phyloP scores from a whole-genome alignment of 2,329 filamentous ascomycete species.

The Coniochaeta prunicola region DNA sequence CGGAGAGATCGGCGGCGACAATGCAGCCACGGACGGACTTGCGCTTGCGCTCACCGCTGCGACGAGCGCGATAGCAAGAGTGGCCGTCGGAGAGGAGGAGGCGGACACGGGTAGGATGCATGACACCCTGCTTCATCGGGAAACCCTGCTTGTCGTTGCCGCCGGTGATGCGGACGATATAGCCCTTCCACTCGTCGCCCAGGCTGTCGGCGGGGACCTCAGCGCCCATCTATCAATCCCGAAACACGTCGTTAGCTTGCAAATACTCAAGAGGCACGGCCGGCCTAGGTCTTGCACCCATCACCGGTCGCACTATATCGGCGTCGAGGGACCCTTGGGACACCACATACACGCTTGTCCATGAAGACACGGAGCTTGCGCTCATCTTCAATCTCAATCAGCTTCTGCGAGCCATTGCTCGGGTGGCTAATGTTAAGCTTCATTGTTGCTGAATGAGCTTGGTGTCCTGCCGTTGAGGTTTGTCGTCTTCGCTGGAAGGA shows the following conservation, averaged over 20 bases:
- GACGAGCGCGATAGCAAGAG: slow-evolving; percentile 98
- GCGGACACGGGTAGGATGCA: slow-evolving; percentile 97
- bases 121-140: slow-evolving; percentile 99
- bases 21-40: slow-evolving; percentile 99
- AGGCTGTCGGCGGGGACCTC: slow-evolving; percentile 91
- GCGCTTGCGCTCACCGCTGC: slow-evolving; percentile 97
- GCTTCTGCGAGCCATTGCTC: slow-evolving; percentile 99
- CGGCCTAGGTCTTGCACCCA: not conserved
- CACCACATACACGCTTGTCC: slow-evolving; percentile 68
- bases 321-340: slow-evolving; percentile 9
- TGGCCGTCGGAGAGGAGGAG: slow-evolving; percentile 94
- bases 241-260: not conserved
- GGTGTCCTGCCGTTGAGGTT: not conserved
- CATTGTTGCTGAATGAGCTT: slow-evolving; percentile 3
- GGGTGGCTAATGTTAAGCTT: slow-evolving; percentile 73
- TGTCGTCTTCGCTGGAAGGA: not conserved
- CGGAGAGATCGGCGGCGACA: slow-evolving; percentile 89
- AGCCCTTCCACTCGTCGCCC: slow-evolving; percentile 99
- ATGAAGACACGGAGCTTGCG: slow-evolving; percentile 98
- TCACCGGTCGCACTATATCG: slow-evolving; percentile 8
- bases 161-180: slow-evolving; percentile 98
- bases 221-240: slow-evolving; percentile 62
- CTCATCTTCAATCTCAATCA: slow-evolving; percentile 99
- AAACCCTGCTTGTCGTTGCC: slow-evolving; percentile 99
- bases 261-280: not conserved